Evolutionary conservation across 2,329 filamentous ascomycete species (phyloP).

Genomic region (Diplodia seriata): DNA sequence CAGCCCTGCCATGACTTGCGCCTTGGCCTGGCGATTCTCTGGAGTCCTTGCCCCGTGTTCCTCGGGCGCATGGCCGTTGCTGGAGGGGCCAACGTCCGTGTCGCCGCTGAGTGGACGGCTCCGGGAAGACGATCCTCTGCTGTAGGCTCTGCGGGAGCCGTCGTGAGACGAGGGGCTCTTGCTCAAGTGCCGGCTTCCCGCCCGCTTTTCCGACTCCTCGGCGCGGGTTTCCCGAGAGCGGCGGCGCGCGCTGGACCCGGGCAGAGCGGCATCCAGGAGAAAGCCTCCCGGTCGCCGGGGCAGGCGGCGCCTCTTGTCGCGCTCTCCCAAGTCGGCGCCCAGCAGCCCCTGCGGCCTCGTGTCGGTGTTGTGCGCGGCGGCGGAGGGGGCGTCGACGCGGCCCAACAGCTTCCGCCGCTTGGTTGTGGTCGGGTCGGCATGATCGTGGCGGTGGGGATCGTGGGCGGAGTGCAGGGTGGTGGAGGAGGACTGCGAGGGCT

Average conservation of each 20-base stretch:
- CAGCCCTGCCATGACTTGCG: conserved; percentile 3
- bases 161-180: conserved; percentile 30
- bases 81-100: background rate
- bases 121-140: conserved; percentile 34
- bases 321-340: conserved; percentile 40
- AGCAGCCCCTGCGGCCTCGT: conserved; percentile 34
- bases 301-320: conserved; percentile 43
- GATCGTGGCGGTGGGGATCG: conserved; percentile 38
- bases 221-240: conserved; percentile 40
- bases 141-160: conserved; percentile 41
- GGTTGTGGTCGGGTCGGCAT: conserved; percentile 40
- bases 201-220: conserved; percentile 39
- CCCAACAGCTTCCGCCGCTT: conserved; percentile 16
- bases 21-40: conserved; percentile 17
- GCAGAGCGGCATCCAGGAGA: conserved; percentile 53
- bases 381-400: conserved; percentile 31
- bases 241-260: conserved; percentile 37
- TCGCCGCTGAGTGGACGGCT: conserved; percentile 33
- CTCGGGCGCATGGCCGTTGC: conserved; percentile 19
- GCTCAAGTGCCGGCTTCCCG: conserved; percentile 44
- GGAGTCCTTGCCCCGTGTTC: conserved; percentile 23
- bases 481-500: conserved; percentile 44
- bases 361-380: conserved; percentile 18
- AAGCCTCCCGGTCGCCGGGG: conserved; percentile 51
- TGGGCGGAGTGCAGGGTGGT: conserved; percentile 43